Evolutionary conservation across 1,139 yeast genomes (phyloP).

Genomic region (Yamadazyma jaroonii): DNA sequence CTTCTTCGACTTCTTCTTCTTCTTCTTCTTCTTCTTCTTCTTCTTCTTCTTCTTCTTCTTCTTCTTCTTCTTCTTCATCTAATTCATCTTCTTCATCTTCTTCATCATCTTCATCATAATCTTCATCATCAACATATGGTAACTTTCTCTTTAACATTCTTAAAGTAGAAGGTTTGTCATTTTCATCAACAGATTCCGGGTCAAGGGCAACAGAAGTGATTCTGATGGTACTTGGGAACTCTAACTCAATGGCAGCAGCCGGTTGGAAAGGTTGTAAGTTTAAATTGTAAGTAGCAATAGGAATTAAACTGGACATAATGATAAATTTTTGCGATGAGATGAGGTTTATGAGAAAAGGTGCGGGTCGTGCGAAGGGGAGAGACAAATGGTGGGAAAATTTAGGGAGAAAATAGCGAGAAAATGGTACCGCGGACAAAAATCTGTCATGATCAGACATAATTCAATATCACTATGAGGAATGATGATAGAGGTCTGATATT

Average conservation of each 20-base stretch:
- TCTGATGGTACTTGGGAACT: slow-evolving; percentile 85
- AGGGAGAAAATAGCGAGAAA: no score
- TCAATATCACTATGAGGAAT: no score
- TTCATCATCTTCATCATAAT: slow-evolving; percentile 38
- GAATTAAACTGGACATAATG: slow-evolving; percentile 65
- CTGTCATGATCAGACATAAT: no score
- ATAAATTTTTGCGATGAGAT: slow-evolving; percentile 13
- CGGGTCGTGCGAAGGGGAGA: no score
- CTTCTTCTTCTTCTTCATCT: slow-evolving; percentile 48
- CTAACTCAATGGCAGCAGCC: slow-evolving; percentile 80
- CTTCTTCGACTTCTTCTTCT: slow-evolving; percentile 24
- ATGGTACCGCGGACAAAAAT: no score
- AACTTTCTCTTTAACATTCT: slow-evolving; percentile 78
- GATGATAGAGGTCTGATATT: no score
- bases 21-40: slow-evolving; percentile 20
- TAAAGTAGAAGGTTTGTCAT: slow-evolving; percentile 81
- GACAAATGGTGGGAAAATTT: no score
- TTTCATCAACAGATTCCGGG: slow-evolving; percentile 79
- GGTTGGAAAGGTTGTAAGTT: slow-evolving; percentile 85
- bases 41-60: slow-evolving; percentile 36
- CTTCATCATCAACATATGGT: slow-evolving; percentile 49
- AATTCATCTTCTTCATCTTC: slow-evolving; percentile 56
- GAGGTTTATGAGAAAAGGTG: slow-evolving; percentile 7
- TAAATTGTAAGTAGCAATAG: slow-evolving; percentile 82
- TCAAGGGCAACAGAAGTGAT: slow-evolving; percentile 94